Conservation (phyloP, 257 asterid species). For the Ocimum tenuiflorum region DNA sequence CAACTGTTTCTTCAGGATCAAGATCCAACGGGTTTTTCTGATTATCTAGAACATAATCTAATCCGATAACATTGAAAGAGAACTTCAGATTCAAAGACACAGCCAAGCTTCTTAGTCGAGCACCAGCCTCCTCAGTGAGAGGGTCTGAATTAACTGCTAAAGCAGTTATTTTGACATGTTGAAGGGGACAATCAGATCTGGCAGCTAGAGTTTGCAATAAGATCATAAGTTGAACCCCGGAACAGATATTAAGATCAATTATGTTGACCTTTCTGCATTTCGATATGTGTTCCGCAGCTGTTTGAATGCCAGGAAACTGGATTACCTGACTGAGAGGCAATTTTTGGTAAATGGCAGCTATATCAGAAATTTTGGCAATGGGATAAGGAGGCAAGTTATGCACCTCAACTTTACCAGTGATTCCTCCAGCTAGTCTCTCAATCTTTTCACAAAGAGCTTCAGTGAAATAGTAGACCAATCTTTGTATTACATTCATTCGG, state of each 20-base stretch:
- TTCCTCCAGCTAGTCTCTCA: conserved; percentile 27
- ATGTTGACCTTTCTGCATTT: conserved; percentile 39
- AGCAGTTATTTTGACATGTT: conserved; percentile 43
- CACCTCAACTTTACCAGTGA: neutral
- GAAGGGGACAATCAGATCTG: conserved; percentile 21
- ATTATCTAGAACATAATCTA: neutral
- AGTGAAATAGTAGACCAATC: conserved; percentile 33
- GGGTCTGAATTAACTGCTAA: conserved; percentile 24
- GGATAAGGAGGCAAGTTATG: neutral
- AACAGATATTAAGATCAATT: conserved; percentile 37
- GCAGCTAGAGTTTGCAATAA: conserved; percentile 46
- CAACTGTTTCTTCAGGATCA: conserved; percentile 12
- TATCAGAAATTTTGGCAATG: neutral
- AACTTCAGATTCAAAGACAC: conserved; percentile 16
- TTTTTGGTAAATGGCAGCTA: conserved; percentile 27
- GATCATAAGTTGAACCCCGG: conserved; percentile 33
- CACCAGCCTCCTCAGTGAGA: conserved; percentile 32
- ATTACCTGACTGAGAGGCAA: conserved; percentile 33
- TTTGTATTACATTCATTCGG: conserved; percentile 23
- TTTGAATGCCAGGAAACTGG: conserved; percentile 35
- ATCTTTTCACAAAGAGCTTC: conserved; percentile 44
- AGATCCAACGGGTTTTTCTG: neutral
- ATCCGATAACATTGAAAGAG: conserved; percentile 2
- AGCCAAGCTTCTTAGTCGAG: conserved; percentile 9
- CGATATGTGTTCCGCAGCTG: conserved; percentile 30